Evolutionary conservation across 495 filamentous ascomycete genomes (phyloP).

Genomic region (Penicillium egyptiacum): DNA sequence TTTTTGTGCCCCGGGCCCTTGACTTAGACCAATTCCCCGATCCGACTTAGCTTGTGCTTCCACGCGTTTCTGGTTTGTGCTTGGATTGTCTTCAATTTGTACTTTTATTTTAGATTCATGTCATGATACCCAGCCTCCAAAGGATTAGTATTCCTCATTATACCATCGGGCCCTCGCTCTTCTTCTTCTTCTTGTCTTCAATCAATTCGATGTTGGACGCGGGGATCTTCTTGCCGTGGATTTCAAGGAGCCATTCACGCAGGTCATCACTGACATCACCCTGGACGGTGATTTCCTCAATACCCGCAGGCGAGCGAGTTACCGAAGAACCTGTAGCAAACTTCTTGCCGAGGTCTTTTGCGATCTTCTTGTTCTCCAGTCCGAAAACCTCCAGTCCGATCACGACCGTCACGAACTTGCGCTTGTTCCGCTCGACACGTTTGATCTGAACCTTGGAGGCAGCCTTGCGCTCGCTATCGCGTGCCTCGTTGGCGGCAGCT

Average conservation of each 20-base stretch:
- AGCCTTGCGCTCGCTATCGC: slow-evolving; percentile 73
- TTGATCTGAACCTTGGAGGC: slow-evolving; percentile 86
- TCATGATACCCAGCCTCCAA: slow-evolving; percentile 33
- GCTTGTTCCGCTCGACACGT: slow-evolving; percentile 95
- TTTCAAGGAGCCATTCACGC: slow-evolving; percentile 82
- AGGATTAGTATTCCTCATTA: slow-evolving; percentile 24
- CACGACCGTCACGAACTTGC: slow-evolving; percentile 93
- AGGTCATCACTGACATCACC: slow-evolving; percentile 96
- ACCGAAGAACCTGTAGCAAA: slow-evolving; percentile 91
- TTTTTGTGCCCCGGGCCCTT: background rate
- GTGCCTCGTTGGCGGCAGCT: slow-evolving; percentile 77
- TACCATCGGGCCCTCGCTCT: slow-evolving; percentile 10
- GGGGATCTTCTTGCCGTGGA: slow-evolving; percentile 76
- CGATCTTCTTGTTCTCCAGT: slow-evolving; percentile 86
- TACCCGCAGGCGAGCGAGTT: slow-evolving; percentile 80
- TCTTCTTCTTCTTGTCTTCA: slow-evolving; percentile 88
- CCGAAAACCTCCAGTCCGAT: slow-evolving; percentile 85
- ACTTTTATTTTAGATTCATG: slow-evolving; percentile 21
- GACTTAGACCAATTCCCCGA: background rate
- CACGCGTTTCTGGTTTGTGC: slow-evolving; percentile 1
- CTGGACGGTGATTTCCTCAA: slow-evolving; percentile 97
- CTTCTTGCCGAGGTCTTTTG: slow-evolving; percentile 50
- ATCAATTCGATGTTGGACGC: slow-evolving; percentile 93
- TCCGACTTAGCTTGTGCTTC: background rate
- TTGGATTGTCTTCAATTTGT: slow-evolving; percentile 14